phyloP scores from a whole-genome alignment of 2,329 filamentous ascomycete species.

The Sporothrix brunneoviolacea region DNA sequence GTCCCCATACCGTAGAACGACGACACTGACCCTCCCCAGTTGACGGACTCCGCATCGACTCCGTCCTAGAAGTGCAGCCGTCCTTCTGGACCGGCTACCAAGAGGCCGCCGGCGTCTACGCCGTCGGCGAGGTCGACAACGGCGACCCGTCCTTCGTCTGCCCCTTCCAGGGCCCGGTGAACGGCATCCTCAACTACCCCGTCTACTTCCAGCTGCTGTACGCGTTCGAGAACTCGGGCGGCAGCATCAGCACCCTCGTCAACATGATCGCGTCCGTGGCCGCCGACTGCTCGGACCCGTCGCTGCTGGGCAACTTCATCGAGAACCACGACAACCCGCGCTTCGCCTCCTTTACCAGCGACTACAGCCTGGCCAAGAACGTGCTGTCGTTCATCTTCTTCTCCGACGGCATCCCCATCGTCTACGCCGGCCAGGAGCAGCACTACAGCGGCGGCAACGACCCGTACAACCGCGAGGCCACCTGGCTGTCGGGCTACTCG shows the following conservation, averaged over 20 bases:
- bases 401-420: slow-evolving; percentile 48
- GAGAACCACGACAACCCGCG: slow-evolving; percentile 55
- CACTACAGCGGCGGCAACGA: slow-evolving; percentile 44
- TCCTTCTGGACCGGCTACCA: slow-evolving; percentile 52
- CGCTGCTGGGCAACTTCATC: slow-evolving; percentile 43
- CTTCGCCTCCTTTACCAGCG: slow-evolving; percentile 44
- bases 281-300: slow-evolving; percentile 35
- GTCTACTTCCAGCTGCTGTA: slow-evolving; percentile 35
- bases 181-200: slow-evolving; percentile 53
- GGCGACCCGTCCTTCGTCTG: slow-evolving; percentile 45
- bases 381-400: slow-evolving; percentile 42
- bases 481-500: slow-evolving; percentile 48
- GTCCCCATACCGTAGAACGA: too few species aligned
- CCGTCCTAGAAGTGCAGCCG: slow-evolving; percentile 54
- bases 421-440: slow-evolving; percentile 62
- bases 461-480: slow-evolving; percentile 48
- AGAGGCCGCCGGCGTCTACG: slow-evolving; percentile 49
- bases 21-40: too few species aligned
- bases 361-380: slow-evolving; percentile 53
- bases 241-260: slow-evolving; percentile 33
- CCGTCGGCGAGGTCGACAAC: slow-evolving; percentile 54
- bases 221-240: slow-evolving; percentile 29
- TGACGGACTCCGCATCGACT: slow-evolving; percentile 55
- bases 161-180: slow-evolving; percentile 47
- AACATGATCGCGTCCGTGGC: slow-evolving; percentile 32